phyloP scores from a whole-genome alignment of 768 basidiomycete species.

The Naganishia kalamii region DNA sequence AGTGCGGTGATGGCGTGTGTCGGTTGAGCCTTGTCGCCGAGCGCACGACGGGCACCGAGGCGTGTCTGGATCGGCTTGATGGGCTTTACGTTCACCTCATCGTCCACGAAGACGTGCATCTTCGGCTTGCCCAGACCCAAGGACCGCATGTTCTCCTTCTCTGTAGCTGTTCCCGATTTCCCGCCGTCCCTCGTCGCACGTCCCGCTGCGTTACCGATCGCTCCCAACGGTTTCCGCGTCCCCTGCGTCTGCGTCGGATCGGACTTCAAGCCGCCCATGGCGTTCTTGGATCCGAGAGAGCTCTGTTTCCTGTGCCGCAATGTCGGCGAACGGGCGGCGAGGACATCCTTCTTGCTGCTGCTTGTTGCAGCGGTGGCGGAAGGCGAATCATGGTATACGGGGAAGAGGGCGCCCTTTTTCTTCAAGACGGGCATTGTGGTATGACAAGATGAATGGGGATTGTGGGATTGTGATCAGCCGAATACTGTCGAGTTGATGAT shows the following conservation, averaged over 20 bases:
- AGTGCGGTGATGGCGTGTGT: neutral
- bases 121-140: slow-evolving; percentile 1
- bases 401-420: slow-evolving; percentile 44
- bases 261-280: neutral
- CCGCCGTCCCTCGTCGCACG: no score
- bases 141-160: slow-evolving; percentile 9
- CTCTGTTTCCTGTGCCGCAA: neutral
- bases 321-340: neutral
- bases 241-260: no score
- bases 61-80: neutral
- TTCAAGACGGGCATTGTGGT: slow-evolving; percentile 40
- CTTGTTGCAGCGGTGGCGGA: neutral
- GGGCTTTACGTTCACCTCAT: neutral
- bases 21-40: neutral
- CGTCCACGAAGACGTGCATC: neutral
- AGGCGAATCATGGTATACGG: slow-evolving; percentile 42
- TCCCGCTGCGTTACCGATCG: no score
- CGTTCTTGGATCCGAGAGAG: neutral
- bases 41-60: neutral
- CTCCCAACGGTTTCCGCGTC: no score
- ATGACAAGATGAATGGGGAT: neutral
- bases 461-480: no score
- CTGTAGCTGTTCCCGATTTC: neutral
- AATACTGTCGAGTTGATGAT: no score
- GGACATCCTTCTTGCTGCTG: slow-evolving; percentile 7